phyloP scores from a whole-genome alignment of 2,329 filamentous ascomycete species.

The Talaromyces sp. region DNA sequence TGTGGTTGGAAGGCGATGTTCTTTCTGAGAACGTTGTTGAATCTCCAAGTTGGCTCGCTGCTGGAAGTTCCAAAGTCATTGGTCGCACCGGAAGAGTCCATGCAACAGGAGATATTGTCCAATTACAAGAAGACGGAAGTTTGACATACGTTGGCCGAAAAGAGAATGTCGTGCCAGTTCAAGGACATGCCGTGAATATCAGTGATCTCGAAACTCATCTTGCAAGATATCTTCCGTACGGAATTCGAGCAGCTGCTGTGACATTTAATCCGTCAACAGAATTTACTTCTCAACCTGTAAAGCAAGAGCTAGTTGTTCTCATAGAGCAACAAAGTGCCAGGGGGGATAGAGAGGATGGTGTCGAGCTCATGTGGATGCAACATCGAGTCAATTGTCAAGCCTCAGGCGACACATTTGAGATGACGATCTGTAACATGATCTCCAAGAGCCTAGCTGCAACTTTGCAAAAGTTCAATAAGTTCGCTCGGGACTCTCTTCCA shows the following conservation, averaged over 20 bases:
- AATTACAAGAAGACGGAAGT: constrained; percentile 34
- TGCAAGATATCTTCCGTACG: constrained; percentile 29
- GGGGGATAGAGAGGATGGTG: constrained; percentile 23
- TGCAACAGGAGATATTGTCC: constrained; percentile 27
- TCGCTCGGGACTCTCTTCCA: constrained; percentile 31
- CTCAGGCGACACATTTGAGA: constrained; percentile 16
- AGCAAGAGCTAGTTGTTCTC: constrained; percentile 22
- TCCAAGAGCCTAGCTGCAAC: constrained; percentile 29
- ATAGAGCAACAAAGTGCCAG: constrained; percentile 27
- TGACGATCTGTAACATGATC: constrained; percentile 16
- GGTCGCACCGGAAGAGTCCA: constrained; percentile 22
- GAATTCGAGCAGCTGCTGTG: constrained; percentile 19
- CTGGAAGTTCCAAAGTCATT: background rate
- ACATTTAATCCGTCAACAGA: background rate
- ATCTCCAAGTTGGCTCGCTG: background rate
- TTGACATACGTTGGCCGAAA: constrained; percentile 28
- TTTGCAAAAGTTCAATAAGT: constrained; percentile 41
- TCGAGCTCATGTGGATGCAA: constrained; percentile 25
- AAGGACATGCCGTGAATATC: constrained; percentile 39
- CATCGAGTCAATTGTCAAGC: constrained; percentile 21
- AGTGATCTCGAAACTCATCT: constrained; percentile 39
- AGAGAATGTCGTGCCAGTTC: constrained; percentile 25
- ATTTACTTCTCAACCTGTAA: background rate
- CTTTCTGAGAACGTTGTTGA: constrained; percentile 24
- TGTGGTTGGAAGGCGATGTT: constrained; percentile 42